Base-by-base conservation (phyloP, 2,329 filamentous ascomycete species). In the Aspergillus pseudoterreus region DNA sequence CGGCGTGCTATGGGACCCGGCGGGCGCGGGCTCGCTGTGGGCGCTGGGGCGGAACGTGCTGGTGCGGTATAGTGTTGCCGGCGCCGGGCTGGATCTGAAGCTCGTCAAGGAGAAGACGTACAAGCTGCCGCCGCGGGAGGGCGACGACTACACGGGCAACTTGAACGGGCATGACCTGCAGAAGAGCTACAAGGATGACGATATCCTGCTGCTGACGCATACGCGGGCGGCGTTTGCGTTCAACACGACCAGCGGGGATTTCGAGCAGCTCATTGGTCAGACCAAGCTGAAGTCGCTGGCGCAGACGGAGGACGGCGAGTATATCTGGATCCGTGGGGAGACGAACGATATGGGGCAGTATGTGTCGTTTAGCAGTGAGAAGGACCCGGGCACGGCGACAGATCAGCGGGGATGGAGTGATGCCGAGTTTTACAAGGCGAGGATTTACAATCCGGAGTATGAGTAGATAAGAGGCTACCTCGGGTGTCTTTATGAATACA, bases 341-440 rank as follows among this genome's bases (percentile, higher is more conserved):
- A 56, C 57, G 53, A 17, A 49, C 17, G 57, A 57, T 33, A 45
- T 59, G 52, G 56, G 57, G n/a, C 51, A 54, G 22, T 58, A 54
- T 56, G 57, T 59, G 30, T 48, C 45, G 10, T 59, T 57, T 41
- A 55, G 57, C 22, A 15, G 15, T 17, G 15, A 17, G 14, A n/a
- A n/a, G 35, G 35, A n/a, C 4, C 30, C 50, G n/a, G 47, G 32
- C 21, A 52, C 12, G 3, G 35, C 48, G 42, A 51, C 47, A 41
- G 44, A 50, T 24, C 32, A 50, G 38, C 49, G 50, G 41, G 53
- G 55, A 27, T 52, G 52, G 52, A 39, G 36, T 11, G 49, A 56
- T 49, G 53, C 54, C 12, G 48, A 52, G 36, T 55, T 59, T 27
- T 59, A 59, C 45, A 59, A 59, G 43, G 55, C 57, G 43, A 51